Conservation (phyloP, 163 green algal species). For the Scenedesmus sp. region DNA sequence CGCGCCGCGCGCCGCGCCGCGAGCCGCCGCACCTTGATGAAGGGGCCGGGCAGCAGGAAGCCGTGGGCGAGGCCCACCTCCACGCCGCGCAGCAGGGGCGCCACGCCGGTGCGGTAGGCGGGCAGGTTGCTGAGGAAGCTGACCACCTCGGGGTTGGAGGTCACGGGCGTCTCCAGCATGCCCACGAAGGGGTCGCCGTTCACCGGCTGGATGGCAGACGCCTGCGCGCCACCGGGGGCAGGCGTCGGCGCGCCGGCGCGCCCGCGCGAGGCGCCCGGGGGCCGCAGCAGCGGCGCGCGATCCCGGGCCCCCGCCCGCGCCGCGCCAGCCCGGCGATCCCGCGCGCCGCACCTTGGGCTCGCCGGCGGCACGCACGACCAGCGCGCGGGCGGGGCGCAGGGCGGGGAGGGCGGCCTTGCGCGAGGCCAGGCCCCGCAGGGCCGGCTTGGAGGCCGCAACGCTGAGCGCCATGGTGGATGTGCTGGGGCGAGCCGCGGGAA, state of each 20-base stretch:
- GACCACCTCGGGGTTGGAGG: constrained; percentile 90
- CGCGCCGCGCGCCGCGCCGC: too few relatives aligned
- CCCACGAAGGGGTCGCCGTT: constrained; percentile 99
- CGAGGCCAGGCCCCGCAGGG: too few relatives aligned
- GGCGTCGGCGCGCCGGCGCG: neutral
- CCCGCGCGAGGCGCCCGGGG: neutral
- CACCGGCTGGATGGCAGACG: constrained; percentile 85
- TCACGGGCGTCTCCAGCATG: constrained; percentile 98
- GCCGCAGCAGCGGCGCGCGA: neutral
- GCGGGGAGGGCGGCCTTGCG: neutral
- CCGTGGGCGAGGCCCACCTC: constrained; percentile 98
- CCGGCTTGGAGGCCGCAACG: constrained; percentile 4
- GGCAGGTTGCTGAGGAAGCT: constrained; percentile 93
- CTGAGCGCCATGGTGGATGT: constrained; percentile 13
- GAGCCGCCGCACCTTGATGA: constrained; percentile 78
- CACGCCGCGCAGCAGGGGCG: constrained; percentile 93
- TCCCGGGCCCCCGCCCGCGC: neutral
- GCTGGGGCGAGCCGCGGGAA: too few relatives aligned
- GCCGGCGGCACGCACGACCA: constrained; percentile 33
- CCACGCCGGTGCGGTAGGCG: constrained; percentile 93
- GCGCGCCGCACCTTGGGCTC: constrained; percentile 37
- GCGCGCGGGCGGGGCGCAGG: constrained; percentile 17
- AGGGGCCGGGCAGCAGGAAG: constrained; percentile 90
- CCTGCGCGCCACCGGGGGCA: constrained; percentile 11
- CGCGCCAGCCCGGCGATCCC: neutral